Evolutionary conservation across 2,329 filamentous ascomycete genomes (phyloP), one percentile per base, ranked within the genome.

Genomic region (Nothophoma quercina): DNA sequence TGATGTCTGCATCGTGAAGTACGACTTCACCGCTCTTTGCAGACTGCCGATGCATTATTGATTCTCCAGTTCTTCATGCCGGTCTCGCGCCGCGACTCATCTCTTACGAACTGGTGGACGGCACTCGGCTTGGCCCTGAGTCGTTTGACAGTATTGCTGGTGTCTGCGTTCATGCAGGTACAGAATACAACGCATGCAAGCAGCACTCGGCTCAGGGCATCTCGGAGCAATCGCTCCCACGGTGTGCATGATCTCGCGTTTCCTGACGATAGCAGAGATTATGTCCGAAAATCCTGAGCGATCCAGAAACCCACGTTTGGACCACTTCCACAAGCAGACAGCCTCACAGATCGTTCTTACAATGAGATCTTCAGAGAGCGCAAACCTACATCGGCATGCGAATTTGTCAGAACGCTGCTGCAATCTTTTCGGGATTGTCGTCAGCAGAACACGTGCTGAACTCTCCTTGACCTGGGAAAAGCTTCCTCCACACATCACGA

Each of bases 91-190:
- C 33, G 34, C 34, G 28, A 33, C 18, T 33, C 33, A 7, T 32
- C 34, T 25, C 12, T 7, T 19, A 16, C 22, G 13, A 45, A 26
- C 50, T n/a, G 2, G 22, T 42, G 30, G 22, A 43, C 10, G 16
- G 32, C 28, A 36, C 32, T 32, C 21, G 50, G 28, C 26, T 25
- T 34, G 33, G 30, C 39, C 21, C 26, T 49, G 51, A 54, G n/a
- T 54, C 44, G 28, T 39, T 19, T 26, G 40, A 41, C 34, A 25
- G 10, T 33, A 10, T 26, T 41, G 34, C 18, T 55, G 29, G 15
- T 49, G 51, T 33, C 45, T 50, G 51, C 51, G 45, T 54, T 54
- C 44, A 54, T 49, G 51, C 51, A 53, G 38, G 44, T 40, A 34
- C 39, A 42, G 21, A 29, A 15, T 30, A 34, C 21, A 22, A 30